A percentile compares a stretch with the other conserved stretches of the same genome.
Conservation (phyloP, 2,329 filamentous ascomycete genomes). For the Claviceps pazoutovae region DNA sequence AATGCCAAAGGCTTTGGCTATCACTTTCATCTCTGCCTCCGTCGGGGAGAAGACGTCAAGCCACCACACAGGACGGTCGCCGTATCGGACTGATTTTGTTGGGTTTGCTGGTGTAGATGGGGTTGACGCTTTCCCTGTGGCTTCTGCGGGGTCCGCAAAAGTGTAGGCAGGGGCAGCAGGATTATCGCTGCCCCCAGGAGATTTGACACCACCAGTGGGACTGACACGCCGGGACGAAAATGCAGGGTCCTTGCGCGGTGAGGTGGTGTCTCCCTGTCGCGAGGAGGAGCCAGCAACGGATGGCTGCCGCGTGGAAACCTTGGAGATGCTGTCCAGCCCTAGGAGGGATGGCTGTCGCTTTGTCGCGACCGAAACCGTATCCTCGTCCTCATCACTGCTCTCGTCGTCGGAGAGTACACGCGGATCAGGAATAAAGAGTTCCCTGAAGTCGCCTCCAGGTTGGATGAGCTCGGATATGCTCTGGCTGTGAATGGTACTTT, state of each 20-base stretch:
- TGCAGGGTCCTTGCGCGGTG: slow-evolving; percentile 17
- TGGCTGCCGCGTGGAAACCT: slow-evolving; percentile 30
- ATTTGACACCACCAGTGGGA: slow-evolving; percentile 27
- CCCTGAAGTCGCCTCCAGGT: slow-evolving; percentile 66
- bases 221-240: slow-evolving; percentile 32
- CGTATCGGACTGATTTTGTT: slow-evolving; percentile 42
- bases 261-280: slow-evolving; percentile 15
- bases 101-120: not conserved
- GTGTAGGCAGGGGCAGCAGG: slow-evolving; percentile 1
- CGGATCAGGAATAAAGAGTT: slow-evolving; percentile 84
- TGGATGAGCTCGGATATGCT: slow-evolving; percentile 88
- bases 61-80: slow-evolving; percentile 91
- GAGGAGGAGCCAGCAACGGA: slow-evolving; percentile 22
- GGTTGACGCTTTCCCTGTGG: not conserved
- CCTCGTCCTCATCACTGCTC: slow-evolving; percentile 44
- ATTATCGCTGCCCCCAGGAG: slow-evolving; percentile 15
- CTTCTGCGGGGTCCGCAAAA: slow-evolving; percentile 12
- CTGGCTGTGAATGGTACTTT: slow-evolving; percentile 90
- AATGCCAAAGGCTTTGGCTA: slow-evolving; percentile 87
- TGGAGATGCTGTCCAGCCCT: slow-evolving; percentile 26
- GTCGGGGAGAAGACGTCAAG: slow-evolving; percentile 84
- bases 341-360: slow-evolving; percentile 13
- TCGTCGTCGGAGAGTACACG: slow-evolving; percentile 60
- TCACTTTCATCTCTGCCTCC: slow-evolving; percentile 86
- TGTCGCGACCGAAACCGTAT: slow-evolving; percentile 13